phyloP scores from a whole-genome alignment of 1,284 basidiomycete species.

The Apiotrichum sp. region DNA sequence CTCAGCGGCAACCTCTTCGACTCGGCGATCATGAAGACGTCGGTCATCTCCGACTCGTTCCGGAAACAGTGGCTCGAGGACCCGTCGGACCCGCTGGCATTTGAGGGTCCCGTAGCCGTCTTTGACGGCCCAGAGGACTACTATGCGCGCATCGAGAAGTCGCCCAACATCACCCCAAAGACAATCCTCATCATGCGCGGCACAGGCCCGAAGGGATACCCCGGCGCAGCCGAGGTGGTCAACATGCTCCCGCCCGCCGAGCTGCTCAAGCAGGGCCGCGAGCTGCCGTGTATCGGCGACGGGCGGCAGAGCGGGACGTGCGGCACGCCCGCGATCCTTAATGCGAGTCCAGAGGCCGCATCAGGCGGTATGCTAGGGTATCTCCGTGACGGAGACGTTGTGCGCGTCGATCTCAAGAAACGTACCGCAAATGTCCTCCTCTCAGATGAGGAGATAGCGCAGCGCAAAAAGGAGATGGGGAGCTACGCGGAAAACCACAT shows the following conservation, averaged over 20 bases:
- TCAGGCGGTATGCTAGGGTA: conserved; percentile 43
- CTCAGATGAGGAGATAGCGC: conserved; percentile 29
- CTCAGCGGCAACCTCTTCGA: conserved; percentile 45
- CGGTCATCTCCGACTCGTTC: conserved; percentile 41
- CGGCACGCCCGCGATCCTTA: conserved; percentile 45
- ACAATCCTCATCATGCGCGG: conserved; percentile 46
- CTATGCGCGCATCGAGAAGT: conserved; percentile 36
- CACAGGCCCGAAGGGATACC: conserved; percentile 44
- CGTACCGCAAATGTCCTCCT: conserved; percentile 38
- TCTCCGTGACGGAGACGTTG: conserved; percentile 43
- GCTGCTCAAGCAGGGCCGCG: conserved; percentile 44
- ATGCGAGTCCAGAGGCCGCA: conserved; percentile 45
- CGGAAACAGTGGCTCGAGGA: conserved; percentile 40
- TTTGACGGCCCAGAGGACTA: conserved; percentile 48
- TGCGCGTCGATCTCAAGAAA: conserved; percentile 42
- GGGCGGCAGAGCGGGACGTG: conserved; percentile 45
- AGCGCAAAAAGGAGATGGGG: conserved; percentile 35
- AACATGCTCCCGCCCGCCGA: conserved; percentile 46
- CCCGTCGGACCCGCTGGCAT: conserved; percentile 44
- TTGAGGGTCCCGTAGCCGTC: conserved; percentile 45
- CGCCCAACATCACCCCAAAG: conserved; percentile 24
- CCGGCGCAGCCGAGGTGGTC: conserved; percentile 44
- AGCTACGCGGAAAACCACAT: conserved; percentile 20
- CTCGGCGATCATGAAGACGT: conserved; percentile 48
- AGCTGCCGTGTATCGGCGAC: conserved; percentile 46